Evolutionary conservation across 306 rosid species (phyloP).

Genomic region (Gleditsia sinensis): DNA sequence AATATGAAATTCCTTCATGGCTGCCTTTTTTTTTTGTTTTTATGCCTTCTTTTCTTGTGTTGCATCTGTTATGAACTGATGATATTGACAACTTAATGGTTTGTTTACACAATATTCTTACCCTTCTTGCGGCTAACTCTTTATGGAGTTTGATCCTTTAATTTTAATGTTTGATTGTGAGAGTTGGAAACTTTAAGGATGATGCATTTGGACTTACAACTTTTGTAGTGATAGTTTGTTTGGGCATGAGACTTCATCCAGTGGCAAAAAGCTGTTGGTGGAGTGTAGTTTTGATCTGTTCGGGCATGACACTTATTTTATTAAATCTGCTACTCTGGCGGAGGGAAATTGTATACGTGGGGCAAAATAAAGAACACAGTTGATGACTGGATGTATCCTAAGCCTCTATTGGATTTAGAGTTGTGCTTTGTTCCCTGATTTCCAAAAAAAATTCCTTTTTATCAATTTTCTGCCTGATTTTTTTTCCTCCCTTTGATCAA

Average conservation of each 20-base stretch:
- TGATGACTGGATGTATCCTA: conserved; percentile 99
- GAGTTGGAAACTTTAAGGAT: no score
- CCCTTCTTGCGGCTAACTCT: neutral
- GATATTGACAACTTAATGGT: neutral
- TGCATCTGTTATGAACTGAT: conserved; percentile 13
- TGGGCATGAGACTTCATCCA: no score
- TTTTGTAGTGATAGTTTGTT: no score
- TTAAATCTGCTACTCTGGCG: conserved; percentile 70
- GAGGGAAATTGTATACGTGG: conserved; percentile 98
- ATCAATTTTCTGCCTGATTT: neutral
- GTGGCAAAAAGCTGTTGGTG: neutral
- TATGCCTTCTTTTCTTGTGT: conserved; percentile 18
- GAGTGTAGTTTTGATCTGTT: neutral
- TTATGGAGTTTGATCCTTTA: neutral
- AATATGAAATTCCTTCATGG: neutral
- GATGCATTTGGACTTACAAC: no score
- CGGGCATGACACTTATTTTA: no score
- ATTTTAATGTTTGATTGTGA: no score
- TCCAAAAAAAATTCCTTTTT: neutral
- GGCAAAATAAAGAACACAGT: conserved; percentile 85
- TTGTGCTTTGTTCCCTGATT: conserved; percentile 35
- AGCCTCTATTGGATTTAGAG: conserved; percentile 98
- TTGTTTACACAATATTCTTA: neutral
- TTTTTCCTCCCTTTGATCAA: neutral
- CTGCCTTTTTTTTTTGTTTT: neutral